These are phyloP conservation scores for Saccharomyces hybrid DNA, from an alignment of 1,139 yeast species.

Conservation along the genomic window DNA sequence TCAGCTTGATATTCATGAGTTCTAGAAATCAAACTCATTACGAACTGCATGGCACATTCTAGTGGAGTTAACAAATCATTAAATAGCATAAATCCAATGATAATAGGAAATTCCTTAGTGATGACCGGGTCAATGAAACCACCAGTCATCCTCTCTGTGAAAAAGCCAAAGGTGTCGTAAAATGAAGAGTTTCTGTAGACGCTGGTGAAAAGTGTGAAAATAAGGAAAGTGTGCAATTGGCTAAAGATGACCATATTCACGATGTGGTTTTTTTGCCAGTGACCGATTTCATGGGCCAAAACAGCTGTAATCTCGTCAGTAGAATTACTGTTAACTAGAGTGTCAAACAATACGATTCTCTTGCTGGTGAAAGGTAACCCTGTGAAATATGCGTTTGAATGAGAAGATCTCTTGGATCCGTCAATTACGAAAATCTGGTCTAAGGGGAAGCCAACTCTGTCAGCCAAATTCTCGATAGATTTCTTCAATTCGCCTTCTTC, in stretches of 20 bases:
- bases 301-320: slow-evolving; percentile 85
- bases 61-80: slow-evolving; percentile 71
- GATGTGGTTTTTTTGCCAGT: slow-evolving; percentile 88
- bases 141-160: slow-evolving; percentile 17
- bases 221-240: slow-evolving; percentile 56
- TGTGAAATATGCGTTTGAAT: slow-evolving; percentile 91
- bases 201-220: slow-evolving; percentile 67
- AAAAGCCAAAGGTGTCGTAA: slow-evolving; percentile 73
- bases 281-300: slow-evolving; percentile 95
- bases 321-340: slow-evolving; percentile 73
- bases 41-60: slow-evolving; percentile 60
- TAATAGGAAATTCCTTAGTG: slow-evolving; percentile 49
- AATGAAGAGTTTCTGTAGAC: slow-evolving; percentile 74
- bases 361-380: slow-evolving; percentile 91
- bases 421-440: slow-evolving; percentile 80
- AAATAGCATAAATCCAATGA: slow-evolving; percentile 74
- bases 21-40: slow-evolving; percentile 65
- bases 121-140: slow-evolving; percentile 16
- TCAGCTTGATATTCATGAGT: slow-evolving; percentile 92
- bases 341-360: slow-evolving; percentile 88
- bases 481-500: slow-evolving; percentile 83
- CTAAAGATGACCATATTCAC: slow-evolving; percentile 58
- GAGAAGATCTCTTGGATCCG: slow-evolving; percentile 92
- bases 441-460: slow-evolving; percentile 72
- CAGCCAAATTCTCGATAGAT: slow-evolving; percentile 74